Evolutionary conservation across 805 yeast genomes (phyloP), one percentile per base, ranked within the genome.

Genomic region (Nakazawaea populi): DNA sequence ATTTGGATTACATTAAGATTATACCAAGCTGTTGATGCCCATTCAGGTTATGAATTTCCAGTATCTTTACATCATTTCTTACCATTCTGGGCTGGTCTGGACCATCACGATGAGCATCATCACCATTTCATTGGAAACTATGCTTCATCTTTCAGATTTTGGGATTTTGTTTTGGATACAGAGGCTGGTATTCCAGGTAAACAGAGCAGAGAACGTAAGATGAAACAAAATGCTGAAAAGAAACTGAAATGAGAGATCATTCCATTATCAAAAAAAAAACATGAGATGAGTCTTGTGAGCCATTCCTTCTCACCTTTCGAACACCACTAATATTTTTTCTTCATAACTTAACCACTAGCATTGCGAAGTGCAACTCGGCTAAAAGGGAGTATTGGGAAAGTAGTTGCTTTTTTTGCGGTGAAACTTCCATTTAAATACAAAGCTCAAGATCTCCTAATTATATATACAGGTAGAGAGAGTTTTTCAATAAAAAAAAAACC

Each of bases 71-170:
- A 89, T 71, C 89, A 90, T 66, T 82, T 92, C 70, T 66, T 92
- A 54, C 97, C 97, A 46, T 80, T 94, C 72, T 91, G 98, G 97
- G 96, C 97, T 4, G 98, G 98, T 58, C 97, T 97, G 27, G 97
- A 88, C 63, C 98, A 92, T 70, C 98, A 92, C 67, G 99, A 92
- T 70, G 88, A 88, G 70, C 99, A 92, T 67, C 99, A 92, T 68
- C 96, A 88, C 67, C 90, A 86, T 73, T 92, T 92, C 71, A 87
- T 89, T 60, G 98, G 98, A 58, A 90, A 91, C 70, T 92, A 89
- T 68, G 94, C 97, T 31, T 87, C 96, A 43, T 82, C 91, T 37
- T 94, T 92, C 80, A 85, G 97, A 73, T 88, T 96, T 89, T 90
- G 96, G 95, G 99, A 92, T 72, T 87, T 72, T 70, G 65, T 82